Conservation (phyloP, 805 yeast species). For the Ogataea trehalophila region DNA sequence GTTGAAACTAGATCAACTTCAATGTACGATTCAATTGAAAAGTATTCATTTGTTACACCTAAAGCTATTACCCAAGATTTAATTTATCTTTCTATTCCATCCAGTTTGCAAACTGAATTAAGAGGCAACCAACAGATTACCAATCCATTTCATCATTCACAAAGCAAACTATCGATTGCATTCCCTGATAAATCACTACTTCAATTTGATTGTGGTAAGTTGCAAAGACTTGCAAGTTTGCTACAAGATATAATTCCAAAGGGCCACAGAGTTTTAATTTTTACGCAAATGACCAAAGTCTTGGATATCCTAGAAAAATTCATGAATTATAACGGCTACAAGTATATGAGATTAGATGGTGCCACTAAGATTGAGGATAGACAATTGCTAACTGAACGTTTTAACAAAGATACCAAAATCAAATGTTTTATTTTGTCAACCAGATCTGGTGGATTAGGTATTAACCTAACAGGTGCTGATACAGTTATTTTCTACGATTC, state of each 20-base stretch:
- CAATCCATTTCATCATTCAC: conserved; percentile 73
- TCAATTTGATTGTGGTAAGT: conserved; percentile 95
- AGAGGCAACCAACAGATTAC: conserved; percentile 23
- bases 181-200: conserved; percentile 92
- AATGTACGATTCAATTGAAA: conserved; percentile 54
- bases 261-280: conserved; percentile 92
- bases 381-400: conserved; percentile 87
- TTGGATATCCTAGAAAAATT: conserved; percentile 91
- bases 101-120: conserved; percentile 27
- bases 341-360: conserved; percentile 94
- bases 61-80: conserved; percentile 73
- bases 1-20: conserved; percentile 34
- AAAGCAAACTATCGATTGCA: conserved; percentile 83
- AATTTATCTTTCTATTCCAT: conserved; percentile 47
- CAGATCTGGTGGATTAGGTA: conserved; percentile 97
- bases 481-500: conserved; percentile 97
- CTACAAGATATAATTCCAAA: conserved; percentile 72
- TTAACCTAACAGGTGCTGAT: conserved; percentile 96
- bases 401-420: conserved; percentile 78
- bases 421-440: conserved; percentile 92
- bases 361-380: conserved; percentile 97
- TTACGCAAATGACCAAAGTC: conserved; percentile 98
- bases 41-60: conserved; percentile 86
- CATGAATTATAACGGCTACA: conserved; percentile 87
- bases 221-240: conserved; percentile 76